Evolutionary conservation across 805 yeast species (phyloP), one percentile per base, ranked within the genome.

Genomic region (Ogataea populi-albae): DNA sequence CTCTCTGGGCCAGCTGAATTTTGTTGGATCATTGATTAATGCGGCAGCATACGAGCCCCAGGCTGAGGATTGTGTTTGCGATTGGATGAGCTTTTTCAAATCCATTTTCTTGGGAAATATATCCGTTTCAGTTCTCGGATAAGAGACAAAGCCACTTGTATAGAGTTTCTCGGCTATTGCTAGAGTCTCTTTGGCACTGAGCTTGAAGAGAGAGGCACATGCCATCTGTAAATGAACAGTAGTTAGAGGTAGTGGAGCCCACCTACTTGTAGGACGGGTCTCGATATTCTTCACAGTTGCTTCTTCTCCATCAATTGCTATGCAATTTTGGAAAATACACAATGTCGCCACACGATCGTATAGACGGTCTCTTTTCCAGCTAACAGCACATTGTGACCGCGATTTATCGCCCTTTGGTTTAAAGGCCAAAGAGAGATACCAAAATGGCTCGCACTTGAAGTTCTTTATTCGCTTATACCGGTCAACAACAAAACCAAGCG

Each of bases 111-210:
- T 59, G 2, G 95, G 96, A 51, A 85, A 94, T 17, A 64, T 73
- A 57, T 93, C 97, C 0, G 99, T 93, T 55, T 93, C 99, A 0
- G 99, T 93, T 68, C 99, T 82, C 3, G 99, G 99, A 56, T 93
- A 93, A 0, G 97, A 88, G 1, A 93, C 68, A 52, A 77, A 86
- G 0, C 98, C 98, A 31, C 73, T 68, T 39, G 83, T 88, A 57
- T 93, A 93, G 17, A 93, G 68, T 45, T 75, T 75, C 59, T 93
- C 98, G 0, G 99, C 98, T 0, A 69, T 62, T 17, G 74, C 77
- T 50, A 93, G 65, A 2, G 96, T 78, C 31, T 71, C 72, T 51
- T 89, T 88, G 0, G 98, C 93, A 50, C 85, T 75, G 68, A 87
- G 61, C 43, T 79, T 83, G 54, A 89, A 79, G 49, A 65, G 75